Conservation (phyloP, 192 early-diverging fungal genomes). For the Gonapodya sp. region DNA sequence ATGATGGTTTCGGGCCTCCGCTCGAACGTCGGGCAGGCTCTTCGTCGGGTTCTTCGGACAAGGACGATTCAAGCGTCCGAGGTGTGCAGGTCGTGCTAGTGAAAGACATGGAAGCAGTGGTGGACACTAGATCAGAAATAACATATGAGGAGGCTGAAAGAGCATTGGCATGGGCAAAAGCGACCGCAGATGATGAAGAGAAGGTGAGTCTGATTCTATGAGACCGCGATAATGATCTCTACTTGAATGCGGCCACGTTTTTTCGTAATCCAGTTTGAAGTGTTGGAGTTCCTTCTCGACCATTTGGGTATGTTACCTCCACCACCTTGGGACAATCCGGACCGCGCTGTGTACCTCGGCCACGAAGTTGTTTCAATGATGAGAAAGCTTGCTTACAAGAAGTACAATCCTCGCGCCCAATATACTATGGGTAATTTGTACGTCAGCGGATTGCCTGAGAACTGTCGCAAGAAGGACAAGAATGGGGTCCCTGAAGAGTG, state of each 20-base stretch:
- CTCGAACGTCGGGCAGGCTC: not conserved
- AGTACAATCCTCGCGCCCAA: slow-evolving; percentile 4
- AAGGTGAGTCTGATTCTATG: not conserved
- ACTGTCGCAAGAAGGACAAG: slow-evolving; percentile 4
- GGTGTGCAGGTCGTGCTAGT: not conserved
- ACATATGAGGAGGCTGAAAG: not conserved
- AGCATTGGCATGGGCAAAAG: not conserved
- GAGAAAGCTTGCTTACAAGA: not conserved
- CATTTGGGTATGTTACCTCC: not conserved
- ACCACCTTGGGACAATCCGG: not conserved
- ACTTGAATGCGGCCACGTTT: not conserved
- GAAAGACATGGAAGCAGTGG: not conserved
- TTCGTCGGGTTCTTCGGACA: not conserved
- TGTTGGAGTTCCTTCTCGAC: slow-evolving; percentile 4
- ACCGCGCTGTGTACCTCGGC: not conserved
- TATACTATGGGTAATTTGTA: slow-evolving; percentile 3
- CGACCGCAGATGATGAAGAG: not conserved
- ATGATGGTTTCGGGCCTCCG: not conserved
- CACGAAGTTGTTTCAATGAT: not conserved
- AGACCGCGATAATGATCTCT: not conserved
- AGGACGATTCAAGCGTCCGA: not conserved
- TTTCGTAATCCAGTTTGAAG: not conserved
- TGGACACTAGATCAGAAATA: not conserved
- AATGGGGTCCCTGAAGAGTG: not conserved
- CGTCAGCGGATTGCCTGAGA: slow-evolving; percentile 6